Evolutionary conservation across 2,329 filamentous ascomycete genomes (phyloP).

Genomic region (Periglandula ipomoeae): DNA sequence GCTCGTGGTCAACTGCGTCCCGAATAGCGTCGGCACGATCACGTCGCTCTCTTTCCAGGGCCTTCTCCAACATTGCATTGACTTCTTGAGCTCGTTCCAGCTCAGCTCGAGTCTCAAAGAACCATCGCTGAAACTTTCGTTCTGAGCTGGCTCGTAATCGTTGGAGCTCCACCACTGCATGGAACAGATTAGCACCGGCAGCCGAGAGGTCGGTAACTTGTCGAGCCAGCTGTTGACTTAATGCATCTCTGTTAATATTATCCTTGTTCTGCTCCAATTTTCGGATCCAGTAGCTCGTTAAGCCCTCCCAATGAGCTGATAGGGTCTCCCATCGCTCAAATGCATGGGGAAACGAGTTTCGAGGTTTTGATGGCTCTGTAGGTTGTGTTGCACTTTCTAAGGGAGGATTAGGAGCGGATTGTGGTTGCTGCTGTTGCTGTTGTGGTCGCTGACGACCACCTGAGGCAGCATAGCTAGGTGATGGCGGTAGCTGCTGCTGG

Average conservation of each 20-base stretch:
- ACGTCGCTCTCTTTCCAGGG: slow-evolving; percentile 65
- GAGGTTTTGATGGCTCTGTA: slow-evolving; percentile 27
- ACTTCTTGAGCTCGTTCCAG: slow-evolving; percentile 78
- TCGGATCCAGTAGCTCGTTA: slow-evolving; percentile 96
- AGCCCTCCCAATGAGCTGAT: slow-evolving; percentile 94
- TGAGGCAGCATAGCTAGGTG: slow-evolving; percentile 5
- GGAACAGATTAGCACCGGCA: slow-evolving; percentile 92
- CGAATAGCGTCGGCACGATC: slow-evolving; percentile 58
- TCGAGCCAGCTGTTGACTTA: slow-evolving; percentile 80
- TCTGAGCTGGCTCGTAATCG: slow-evolving; percentile 89
- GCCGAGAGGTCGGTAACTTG: slow-evolving; percentile 97
- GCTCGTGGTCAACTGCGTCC: slow-evolving; percentile 58
- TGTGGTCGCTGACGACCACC: slow-evolving; percentile 9
- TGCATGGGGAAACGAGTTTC: slow-evolving; percentile 83
- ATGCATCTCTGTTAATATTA: slow-evolving; percentile 70
- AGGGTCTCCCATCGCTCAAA: slow-evolving; percentile 97
- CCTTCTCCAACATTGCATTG: slow-evolving; percentile 68
- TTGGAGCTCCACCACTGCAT: slow-evolving; percentile 93
- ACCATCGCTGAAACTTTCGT: slow-evolving; percentile 97
- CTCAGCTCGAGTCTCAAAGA: slow-evolving; percentile 86
- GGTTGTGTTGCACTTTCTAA: slow-evolving; percentile 13
- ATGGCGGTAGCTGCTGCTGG: slow-evolving; percentile 4
- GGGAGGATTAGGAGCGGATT: neutral
- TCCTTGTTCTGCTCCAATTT: slow-evolving; percentile 84
- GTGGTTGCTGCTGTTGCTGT: slow-evolving; percentile 7